phyloP scores from a whole-genome alignment of 495 filamentous ascomycete genomes.

The Hypoxylon fuscum region DNA sequence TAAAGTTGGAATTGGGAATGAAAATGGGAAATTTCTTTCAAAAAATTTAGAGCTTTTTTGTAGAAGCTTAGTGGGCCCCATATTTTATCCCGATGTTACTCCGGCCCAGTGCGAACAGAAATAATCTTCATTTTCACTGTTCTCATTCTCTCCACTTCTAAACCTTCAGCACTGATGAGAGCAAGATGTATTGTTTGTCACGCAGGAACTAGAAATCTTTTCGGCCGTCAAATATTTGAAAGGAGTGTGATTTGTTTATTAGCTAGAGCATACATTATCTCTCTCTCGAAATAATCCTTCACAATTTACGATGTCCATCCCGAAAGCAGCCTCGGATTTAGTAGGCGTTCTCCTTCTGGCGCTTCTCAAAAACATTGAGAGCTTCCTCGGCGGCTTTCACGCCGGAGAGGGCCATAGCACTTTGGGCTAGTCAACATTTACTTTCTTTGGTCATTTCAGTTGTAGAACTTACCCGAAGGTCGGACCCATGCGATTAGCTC shows the following conservation, averaged over 20 bases:
- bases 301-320: no score
- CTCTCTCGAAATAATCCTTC: background rate
- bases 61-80: background rate
- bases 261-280: background rate
- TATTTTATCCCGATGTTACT: no score
- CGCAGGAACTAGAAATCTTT: background rate
- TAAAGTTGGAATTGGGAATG: background rate
- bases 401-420: slow-evolving; percentile 83
- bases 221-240: background rate
- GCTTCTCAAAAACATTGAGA: slow-evolving; percentile 75
- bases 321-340: slow-evolving; percentile 11
- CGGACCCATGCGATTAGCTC: slow-evolving; percentile 78
- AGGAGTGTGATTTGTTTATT: background rate
- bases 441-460: slow-evolving; percentile 7
- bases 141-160: no score
- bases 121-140: no score
- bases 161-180: no score
- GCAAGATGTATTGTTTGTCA: no score
- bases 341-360: slow-evolving; percentile 61
- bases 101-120: no score
- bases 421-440: slow-evolving; percentile 37
- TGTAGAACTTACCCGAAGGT: slow-evolving; percentile 52
- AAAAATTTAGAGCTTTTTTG: background rate
- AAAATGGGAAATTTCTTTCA: background rate
- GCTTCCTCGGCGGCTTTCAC: slow-evolving; percentile 91